A percentile compares a stretch with the other conserved stretches of the same genome.
These are phyloP conservation scores for Apiotrichum domesticum DNA, from an alignment of 1,284 basidiomycete species.

Conservation along the genomic window DNA sequence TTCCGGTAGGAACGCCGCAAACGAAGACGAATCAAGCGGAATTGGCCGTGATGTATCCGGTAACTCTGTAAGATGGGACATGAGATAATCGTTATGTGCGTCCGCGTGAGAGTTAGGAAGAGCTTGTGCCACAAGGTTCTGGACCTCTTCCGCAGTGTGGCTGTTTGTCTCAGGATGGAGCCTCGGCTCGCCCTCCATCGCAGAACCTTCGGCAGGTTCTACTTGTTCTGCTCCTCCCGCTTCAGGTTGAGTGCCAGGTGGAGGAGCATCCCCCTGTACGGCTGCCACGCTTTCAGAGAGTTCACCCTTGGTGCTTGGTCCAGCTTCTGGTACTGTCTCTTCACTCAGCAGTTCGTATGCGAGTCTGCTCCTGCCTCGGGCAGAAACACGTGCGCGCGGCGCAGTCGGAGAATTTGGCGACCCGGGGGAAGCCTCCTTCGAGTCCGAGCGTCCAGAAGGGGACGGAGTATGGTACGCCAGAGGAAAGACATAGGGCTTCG, in stretches of 20 bases:
- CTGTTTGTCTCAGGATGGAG: no score
- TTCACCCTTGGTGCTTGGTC: background rate
- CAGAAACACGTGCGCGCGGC: background rate
- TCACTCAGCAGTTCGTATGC: slow-evolving; percentile 10
- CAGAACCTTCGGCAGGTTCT: background rate
- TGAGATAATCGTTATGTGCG: slow-evolving; percentile 27
- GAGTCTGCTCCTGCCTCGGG: slow-evolving; percentile 9
- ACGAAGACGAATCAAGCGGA: slow-evolving; percentile 22
- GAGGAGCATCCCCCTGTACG: no score
- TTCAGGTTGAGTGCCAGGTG: no score
- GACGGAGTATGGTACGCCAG: background rate
- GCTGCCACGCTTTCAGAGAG: background rate
- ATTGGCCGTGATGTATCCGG: slow-evolving; percentile 6
- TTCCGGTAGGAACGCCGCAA: slow-evolving; percentile 29
- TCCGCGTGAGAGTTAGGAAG: slow-evolving; percentile 10
- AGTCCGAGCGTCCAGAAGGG: no score
- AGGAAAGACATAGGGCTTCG: slow-evolving; percentile 5
- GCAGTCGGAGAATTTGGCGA: slow-evolving; percentile 2
- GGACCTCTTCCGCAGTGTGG: background rate
- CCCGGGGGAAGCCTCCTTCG: background rate
- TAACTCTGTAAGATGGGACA: slow-evolving; percentile 23
- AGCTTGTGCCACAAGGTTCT: background rate
- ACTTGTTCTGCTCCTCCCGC: no score
- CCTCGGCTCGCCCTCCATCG: background rate
- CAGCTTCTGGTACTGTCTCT: background rate